phyloP scores from a whole-genome alignment of 176 grass and related monocot genomes.

The Aegilops tauschii region DNA sequence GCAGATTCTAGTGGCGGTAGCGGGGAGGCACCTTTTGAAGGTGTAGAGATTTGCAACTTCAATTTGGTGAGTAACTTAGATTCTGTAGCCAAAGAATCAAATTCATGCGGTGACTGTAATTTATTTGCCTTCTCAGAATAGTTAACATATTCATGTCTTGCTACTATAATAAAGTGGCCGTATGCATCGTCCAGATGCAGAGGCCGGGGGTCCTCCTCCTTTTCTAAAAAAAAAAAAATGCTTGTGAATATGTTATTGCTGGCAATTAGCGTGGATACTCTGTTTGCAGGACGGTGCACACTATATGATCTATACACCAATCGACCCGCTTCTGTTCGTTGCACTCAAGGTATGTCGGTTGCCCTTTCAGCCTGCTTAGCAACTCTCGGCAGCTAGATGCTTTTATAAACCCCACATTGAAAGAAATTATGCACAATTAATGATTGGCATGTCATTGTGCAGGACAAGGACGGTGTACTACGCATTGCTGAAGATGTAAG shows the following conservation, averaged over 20 bases:
- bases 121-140: conserved; percentile 1
- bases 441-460: conserved; percentile 19
- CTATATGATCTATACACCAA: conserved; percentile 95
- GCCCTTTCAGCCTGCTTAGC: background rate
- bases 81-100: background rate
- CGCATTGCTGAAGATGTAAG: conserved; percentile 95
- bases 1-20: conserved; percentile 62
- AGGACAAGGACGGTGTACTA: conserved; percentile 66
- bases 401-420: background rate
- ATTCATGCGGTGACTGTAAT: background rate
- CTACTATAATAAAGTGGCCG: background rate
- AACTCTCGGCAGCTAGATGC: background rate
- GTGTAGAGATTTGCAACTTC: conserved; percentile 82
- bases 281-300: conserved; percentile 69
- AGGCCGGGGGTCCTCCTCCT: no score
- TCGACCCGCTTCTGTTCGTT: conserved; percentile 80
- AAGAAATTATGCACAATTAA: background rate
- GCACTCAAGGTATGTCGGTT: conserved; percentile 57
- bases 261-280: background rate
- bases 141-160: no score
- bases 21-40: conserved; percentile 70
- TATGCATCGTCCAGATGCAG: no score
- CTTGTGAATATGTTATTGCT: conserved; percentile 4
- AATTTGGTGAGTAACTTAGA: conserved; percentile 60
- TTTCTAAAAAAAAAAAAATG: background rate